These are phyloP conservation scores for Pluteus cervinus DNA, from an alignment of 768 basidiomycete species.

Conservation along the genomic window DNA sequence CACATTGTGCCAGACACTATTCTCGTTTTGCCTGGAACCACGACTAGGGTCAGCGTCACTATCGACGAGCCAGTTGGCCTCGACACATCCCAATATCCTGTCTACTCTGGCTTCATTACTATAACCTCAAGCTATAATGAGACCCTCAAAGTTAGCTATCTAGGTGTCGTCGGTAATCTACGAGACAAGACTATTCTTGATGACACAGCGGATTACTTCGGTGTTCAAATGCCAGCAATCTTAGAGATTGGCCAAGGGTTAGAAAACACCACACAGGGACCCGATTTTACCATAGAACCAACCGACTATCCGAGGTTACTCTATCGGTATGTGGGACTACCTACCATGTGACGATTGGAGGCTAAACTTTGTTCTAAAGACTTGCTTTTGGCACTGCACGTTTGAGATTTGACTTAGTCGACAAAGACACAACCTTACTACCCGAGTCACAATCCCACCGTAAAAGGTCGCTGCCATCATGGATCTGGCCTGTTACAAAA, in stretches of 20 bases:
- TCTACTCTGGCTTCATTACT: slow-evolving; percentile 50
- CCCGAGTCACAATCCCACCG: too few species aligned
- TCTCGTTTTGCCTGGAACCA: slow-evolving; percentile 30
- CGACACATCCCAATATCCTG: slow-evolving; percentile 36
- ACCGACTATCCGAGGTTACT: too few species aligned
- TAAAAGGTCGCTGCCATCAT: too few species aligned
- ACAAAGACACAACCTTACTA: slow-evolving; percentile 23
- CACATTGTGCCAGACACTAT: slow-evolving; percentile 33
- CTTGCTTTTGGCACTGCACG: neutral
- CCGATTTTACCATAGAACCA: too few species aligned
- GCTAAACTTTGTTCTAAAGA: too few species aligned
- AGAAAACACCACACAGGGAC: too few species aligned
- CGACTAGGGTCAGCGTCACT: slow-evolving; percentile 27
- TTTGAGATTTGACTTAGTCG: neutral
- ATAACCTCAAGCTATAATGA: slow-evolving; percentile 25
- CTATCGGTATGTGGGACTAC: too few species aligned
- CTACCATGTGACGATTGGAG: too few species aligned
- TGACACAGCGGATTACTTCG: too few species aligned
- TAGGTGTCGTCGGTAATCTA: slow-evolving; percentile 31
- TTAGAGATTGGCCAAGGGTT: too few species aligned
- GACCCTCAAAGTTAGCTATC: slow-evolving; percentile 32
- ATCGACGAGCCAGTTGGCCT: slow-evolving; percentile 37
- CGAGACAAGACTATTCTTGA: slow-evolving; percentile 41
- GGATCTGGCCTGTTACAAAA: too few species aligned
- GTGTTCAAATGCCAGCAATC: too few species aligned